Evolutionary conservation across 257 asterid species (phyloP).

Genomic region (Solanum sejunctum): DNA sequence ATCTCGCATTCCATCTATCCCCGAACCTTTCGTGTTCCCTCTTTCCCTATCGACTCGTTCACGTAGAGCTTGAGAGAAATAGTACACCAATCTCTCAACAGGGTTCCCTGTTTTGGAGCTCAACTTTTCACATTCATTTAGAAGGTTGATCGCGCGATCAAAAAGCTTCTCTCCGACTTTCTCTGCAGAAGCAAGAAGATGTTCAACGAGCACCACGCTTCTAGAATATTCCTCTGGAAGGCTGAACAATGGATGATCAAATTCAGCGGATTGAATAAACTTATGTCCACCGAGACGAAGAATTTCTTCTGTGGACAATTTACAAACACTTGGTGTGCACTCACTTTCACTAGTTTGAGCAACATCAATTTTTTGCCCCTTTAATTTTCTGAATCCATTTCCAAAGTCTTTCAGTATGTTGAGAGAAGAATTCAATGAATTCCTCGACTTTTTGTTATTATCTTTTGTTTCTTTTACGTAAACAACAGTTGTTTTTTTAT

Average conservation of each 20-base stretch:
- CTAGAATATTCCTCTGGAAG: slow-evolving; percentile 17
- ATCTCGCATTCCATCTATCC: not conserved
- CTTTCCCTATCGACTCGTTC: slow-evolving; percentile 16
- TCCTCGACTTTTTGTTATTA: not conserved
- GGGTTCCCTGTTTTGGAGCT: slow-evolving; percentile 22
- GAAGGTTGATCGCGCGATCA: slow-evolving; percentile 12
- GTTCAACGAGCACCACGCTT: slow-evolving; percentile 25
- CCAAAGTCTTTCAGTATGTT: slow-evolving; percentile 30
- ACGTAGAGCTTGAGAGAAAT: slow-evolving; percentile 15
- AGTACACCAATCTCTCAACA: slow-evolving; percentile 11
- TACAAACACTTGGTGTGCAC: not conserved
- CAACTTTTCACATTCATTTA: slow-evolving; percentile 11
- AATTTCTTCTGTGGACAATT: slow-evolving; percentile 19
- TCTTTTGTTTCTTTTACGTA: not conserved
- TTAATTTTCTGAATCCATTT: slow-evolving; percentile 30
- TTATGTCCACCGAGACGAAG: slow-evolving; percentile 40
- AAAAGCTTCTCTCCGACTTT: slow-evolving; percentile 22
- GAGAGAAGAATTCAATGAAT: slow-evolving; percentile 10
- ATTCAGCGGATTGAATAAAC: slow-evolving; percentile 22
- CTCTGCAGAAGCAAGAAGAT: slow-evolving; percentile 40
- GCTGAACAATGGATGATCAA: slow-evolving; percentile 25
- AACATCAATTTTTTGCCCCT: not conserved
- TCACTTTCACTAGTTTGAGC: not conserved
- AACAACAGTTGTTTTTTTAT: not conserved
- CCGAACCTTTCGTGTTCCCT: not conserved